Evolutionary conservation across 768 basidiomycete species (phyloP), one percentile per base, ranked within the genome.

Genomic region (Suillus discolor): DNA sequence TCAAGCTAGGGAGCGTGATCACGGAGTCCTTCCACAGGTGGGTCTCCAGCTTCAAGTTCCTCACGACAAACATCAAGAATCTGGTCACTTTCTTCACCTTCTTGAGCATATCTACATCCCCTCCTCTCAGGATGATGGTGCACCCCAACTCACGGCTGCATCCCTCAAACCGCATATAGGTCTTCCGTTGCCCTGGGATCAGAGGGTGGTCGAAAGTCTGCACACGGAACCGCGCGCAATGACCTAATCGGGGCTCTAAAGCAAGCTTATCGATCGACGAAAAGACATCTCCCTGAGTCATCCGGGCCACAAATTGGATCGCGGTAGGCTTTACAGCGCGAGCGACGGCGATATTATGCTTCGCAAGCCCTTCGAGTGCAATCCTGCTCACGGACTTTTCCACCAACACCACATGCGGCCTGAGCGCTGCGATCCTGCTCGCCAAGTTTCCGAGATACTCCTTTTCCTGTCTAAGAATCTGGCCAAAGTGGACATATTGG

Each of bases 151-250:
- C 94, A 60, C 87, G 86, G 73, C 87, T 91, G 72, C 96, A 97
- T 2, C 97, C 97, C 77, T 99, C 97, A 72, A 99, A 99, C 1
- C 97, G 90, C 94, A 99, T 96, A 73, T 94, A 92, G 0, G 97
- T 94, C 81, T 99, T 99, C 64, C 97, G 85, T 20, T 85, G 86
- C 23, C 95, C 96, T n/a, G 96, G 95, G 49, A 99, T 99, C 47
- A 96, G 82, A 15, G 87, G 84, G 76, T 99, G 96, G 68, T 98
- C 97, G 74, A 92, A 98, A 0, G 97, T 97, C 76, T 97, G 95
- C 7, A 99, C 85, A 41, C 89, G 84, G 77, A 94, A 97, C 23
- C 87, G 85, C 7, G 87, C 80, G 73, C 96, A 99, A 71, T 97
- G 91, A 2, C 97, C 97, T 28, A 98, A 79, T 42, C 89, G 89